phyloP scores from a whole-genome alignment of 176 grass and related monocot species.

The Saccharum spontaneum region DNA sequence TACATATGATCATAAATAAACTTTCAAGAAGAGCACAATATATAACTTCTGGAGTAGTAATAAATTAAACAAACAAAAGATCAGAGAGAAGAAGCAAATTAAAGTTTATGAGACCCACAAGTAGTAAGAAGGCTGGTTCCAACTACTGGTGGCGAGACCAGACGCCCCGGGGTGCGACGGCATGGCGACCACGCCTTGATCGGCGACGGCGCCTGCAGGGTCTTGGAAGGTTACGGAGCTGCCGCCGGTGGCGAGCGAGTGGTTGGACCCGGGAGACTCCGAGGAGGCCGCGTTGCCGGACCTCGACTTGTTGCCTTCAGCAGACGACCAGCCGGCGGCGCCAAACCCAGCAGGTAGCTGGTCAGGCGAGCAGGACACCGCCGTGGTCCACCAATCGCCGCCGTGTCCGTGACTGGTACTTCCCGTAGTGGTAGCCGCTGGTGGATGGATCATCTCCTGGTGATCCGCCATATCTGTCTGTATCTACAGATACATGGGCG shows the following conservation, averaged over 20 bases:
- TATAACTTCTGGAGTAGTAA: background rate
- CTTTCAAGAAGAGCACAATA: background rate
- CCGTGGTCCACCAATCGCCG: constrained; percentile 38
- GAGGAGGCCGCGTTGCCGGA: constrained; percentile 12
- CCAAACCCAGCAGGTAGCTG: constrained; percentile 5
- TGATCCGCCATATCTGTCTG: constrained; percentile 26
- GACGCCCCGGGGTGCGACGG: background rate
- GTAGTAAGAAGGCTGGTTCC: constrained; percentile 69
- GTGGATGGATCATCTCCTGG: constrained; percentile 42
- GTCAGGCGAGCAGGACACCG: constrained; percentile 36
- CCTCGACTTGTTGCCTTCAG: constrained; percentile 28
- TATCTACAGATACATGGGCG: background rate
- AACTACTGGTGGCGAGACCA: constrained; percentile 7
- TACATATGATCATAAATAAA: constrained; percentile 7
- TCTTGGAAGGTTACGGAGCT: constrained; percentile 63
- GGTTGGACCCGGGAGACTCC: constrained; percentile 32
- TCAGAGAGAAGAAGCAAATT: background rate
- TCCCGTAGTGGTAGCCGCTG: background rate
- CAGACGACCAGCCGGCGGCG: constrained; percentile 11
- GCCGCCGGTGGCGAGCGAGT: constrained; percentile 36
- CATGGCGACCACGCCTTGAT: background rate
- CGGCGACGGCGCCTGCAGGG: constrained; percentile 9
- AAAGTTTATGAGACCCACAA: constrained; percentile 41
- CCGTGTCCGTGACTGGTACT: background rate
- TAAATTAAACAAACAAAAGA: background rate